A percentile compares a stretch with the other conserved stretches of the same genome.
Evolutionary conservation across 768 basidiomycete genomes (phyloP).

Genomic region (Suillus subaureus): DNA sequence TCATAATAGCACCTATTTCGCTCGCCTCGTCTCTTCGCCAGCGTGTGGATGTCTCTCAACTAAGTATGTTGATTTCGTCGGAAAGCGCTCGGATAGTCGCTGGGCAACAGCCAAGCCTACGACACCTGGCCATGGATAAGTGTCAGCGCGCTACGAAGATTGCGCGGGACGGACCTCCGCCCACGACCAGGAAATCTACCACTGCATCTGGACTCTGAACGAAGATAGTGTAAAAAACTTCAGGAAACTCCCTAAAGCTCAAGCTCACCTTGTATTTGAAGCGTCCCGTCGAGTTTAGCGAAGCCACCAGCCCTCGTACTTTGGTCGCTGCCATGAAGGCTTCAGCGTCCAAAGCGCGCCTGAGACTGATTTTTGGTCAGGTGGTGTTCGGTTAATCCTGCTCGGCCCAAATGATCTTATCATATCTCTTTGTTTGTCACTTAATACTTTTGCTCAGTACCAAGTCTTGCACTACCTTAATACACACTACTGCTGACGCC

Average conservation of each 20-base stretch:
- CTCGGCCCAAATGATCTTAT: slow-evolving; percentile 1
- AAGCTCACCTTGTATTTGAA: slow-evolving; percentile 61
- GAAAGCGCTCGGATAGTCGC: slow-evolving; percentile 63
- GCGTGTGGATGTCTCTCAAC: slow-evolving; percentile 75
- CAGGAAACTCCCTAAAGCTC: not conserved
- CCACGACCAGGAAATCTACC: slow-evolving; percentile 86
- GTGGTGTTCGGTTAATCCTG: slow-evolving; percentile 10
- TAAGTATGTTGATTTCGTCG: slow-evolving; percentile 71
- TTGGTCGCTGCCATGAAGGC: slow-evolving; percentile 31
- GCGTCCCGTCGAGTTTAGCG: slow-evolving; percentile 60
- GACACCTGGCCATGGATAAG: slow-evolving; percentile 51
- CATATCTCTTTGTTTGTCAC: not conserved
- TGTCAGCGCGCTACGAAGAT: not conserved
- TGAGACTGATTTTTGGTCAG: not conserved
- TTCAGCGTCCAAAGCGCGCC: not conserved
- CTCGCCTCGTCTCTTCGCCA: slow-evolving; percentile 87
- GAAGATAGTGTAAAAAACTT: not conserved
- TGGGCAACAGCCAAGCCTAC: slow-evolving; percentile 88
- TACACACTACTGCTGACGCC: not conserved
- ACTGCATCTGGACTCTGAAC: slow-evolving; percentile 62
- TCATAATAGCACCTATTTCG: slow-evolving; percentile 1
- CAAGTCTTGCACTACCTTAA: not conserved
- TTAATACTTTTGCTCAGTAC: not conserved
- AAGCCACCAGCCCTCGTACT: slow-evolving; percentile 54
- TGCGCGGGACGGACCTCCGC: slow-evolving; percentile 60